Conservation (phyloP, 75 land plant genomes). For the Cunninghamia lanceolata region DNA sequence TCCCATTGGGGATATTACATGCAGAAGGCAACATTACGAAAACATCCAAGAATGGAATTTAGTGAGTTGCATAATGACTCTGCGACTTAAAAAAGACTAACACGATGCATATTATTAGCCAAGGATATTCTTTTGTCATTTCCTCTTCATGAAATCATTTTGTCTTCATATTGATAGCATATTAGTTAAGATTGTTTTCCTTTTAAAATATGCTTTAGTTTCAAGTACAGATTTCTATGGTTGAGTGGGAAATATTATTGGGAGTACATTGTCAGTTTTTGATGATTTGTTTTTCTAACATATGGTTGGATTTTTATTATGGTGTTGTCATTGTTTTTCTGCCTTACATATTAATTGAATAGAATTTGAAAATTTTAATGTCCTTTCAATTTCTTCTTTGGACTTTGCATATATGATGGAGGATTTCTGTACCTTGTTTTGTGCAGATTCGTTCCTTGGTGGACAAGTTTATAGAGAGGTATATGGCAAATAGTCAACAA, state of each 20-base stretch:
- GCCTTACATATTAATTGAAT: not conserved
- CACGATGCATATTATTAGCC: not conserved
- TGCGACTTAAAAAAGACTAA: too few species aligned
- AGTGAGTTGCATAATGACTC: too few species aligned
- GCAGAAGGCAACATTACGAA: too few species aligned
- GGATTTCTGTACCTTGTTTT: not conserved
- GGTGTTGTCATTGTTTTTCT: not conserved
- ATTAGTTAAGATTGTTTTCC: not conserved
- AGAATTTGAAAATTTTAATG: not conserved
- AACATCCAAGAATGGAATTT: too few species aligned
- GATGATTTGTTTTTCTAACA: not conserved
- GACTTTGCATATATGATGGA: not conserved
- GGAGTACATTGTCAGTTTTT: not conserved
- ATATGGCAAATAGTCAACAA: conserved; percentile 42
- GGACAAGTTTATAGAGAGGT: conserved; percentile 87
- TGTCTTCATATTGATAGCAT: not conserved
- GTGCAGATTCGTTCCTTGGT: conserved; percentile 93
- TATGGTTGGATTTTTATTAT: not conserved
- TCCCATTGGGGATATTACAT: too few species aligned
- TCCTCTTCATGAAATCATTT: not conserved
- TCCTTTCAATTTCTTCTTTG: not conserved
- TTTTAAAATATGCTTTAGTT: not conserved
- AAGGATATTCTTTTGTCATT: not conserved
- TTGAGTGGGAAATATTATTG: not conserved
- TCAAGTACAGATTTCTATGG: not conserved